phyloP scores from a whole-genome alignment of 805 yeast species.

The Saturnispora besseyi region DNA sequence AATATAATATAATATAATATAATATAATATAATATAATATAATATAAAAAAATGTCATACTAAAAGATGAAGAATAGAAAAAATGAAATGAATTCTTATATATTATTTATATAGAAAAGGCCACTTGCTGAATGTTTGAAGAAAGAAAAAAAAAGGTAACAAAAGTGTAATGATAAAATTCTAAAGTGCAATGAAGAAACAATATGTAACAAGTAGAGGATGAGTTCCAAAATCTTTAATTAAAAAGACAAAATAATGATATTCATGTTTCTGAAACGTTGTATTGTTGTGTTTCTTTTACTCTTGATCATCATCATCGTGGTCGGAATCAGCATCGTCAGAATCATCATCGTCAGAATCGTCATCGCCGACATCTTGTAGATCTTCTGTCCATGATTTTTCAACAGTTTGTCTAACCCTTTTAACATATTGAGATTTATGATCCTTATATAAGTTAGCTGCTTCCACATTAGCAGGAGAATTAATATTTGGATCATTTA shows the following conservation, averaged over 20 bases:
- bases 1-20: too few species aligned
- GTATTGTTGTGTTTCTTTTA: neutral
- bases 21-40: too few species aligned
- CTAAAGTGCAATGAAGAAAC: neutral
- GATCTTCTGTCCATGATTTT: conserved; percentile 82
- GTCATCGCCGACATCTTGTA: conserved; percentile 48
- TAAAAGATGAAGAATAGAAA: neutral
- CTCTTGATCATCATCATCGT: conserved; percentile 10
- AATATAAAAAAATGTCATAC: too few species aligned
- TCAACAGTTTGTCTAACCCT: conserved; percentile 94
- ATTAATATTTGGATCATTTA: conserved; percentile 93
- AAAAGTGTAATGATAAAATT: neutral
- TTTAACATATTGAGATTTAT: conserved; percentile 82
- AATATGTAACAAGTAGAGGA: too few species aligned
- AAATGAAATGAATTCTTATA: neutral
- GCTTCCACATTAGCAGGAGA: conserved; percentile 99
- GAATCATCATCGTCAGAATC: conserved; percentile 28
- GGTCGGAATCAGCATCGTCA: conserved; percentile 15
- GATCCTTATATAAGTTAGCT: conserved; percentile 90
- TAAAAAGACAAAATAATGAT: neutral
- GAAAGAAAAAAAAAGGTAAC: neutral
- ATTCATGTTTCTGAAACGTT: too few species aligned
- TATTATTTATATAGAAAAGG: neutral
- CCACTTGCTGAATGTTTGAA: conserved; percentile 1
- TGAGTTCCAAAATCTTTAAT: neutral